Conservation (phyloP, 495 filamentous ascomycete species). For the Aspergillus sclerotiicarbonarius region DNA sequence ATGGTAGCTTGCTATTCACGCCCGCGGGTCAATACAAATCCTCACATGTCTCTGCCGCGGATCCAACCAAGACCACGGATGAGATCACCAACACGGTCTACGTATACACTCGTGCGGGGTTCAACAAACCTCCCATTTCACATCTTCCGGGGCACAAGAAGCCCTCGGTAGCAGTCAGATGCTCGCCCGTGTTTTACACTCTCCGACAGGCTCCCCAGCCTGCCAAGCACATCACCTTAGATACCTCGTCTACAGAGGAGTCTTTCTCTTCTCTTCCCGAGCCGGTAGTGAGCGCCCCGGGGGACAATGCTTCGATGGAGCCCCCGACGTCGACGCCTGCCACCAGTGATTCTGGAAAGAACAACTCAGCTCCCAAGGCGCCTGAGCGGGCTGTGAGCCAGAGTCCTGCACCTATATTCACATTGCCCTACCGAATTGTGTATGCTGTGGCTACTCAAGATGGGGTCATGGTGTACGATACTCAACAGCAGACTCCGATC, state of each 20-base stretch:
- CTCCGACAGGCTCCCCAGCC: constrained; percentile 63
- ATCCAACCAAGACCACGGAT: constrained; percentile 69
- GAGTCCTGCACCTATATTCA: constrained; percentile 69
- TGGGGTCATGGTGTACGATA: constrained; percentile 94
- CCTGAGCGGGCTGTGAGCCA: constrained; percentile 52
- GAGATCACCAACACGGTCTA: constrained; percentile 97
- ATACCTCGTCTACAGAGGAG: constrained; percentile 85
- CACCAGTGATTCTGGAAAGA: constrained; percentile 36
- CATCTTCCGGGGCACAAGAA: constrained; percentile 98
- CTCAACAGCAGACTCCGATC: constrained; percentile 90
- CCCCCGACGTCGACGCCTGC: constrained; percentile 64
- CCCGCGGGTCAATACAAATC: constrained; percentile 95
- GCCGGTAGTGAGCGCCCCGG: constrained; percentile 60
- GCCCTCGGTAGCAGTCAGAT: constrained; percentile 92
- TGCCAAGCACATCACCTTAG: constrained; percentile 88
- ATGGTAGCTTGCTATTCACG: constrained; percentile 92
- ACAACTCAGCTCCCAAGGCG: constrained; percentile 51
- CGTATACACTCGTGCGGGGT: constrained; percentile 92
- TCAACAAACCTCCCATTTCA: constrained; percentile 97
- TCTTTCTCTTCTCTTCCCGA: constrained; percentile 80
- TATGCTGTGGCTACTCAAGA: constrained; percentile 98
- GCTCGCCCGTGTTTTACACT: constrained; percentile 87
- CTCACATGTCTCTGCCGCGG: constrained; percentile 62
- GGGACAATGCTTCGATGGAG: constrained; percentile 69
- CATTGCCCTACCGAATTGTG: constrained; percentile 86